Evolutionary conservation across 495 filamentous ascomycete species (phyloP).

Genomic region (Penicillium steckii): DNA sequence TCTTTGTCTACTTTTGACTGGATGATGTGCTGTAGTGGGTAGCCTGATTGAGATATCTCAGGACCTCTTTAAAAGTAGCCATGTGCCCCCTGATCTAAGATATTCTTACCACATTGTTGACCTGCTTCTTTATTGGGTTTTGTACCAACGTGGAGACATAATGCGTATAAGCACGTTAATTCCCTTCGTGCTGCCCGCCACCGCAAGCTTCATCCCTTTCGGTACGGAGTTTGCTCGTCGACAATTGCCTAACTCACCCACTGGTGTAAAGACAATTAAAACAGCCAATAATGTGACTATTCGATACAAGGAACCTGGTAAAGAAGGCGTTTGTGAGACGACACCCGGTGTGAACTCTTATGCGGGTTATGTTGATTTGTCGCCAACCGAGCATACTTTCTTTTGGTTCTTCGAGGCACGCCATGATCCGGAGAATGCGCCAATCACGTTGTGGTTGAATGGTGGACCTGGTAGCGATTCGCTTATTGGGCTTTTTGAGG

Average conservation of each 20-base stretch:
- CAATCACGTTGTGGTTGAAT: constrained; percentile 53
- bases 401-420: constrained; percentile 54
- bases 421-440: constrained; percentile 48
- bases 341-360: constrained; percentile 49
- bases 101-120: too few species aligned
- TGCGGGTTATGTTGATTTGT: constrained; percentile 46
- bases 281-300: constrained; percentile 55
- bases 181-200: constrained; percentile 24
- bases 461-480: constrained; percentile 60
- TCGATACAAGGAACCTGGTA: constrained; percentile 42
- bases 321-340: constrained; percentile 47
- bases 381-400: constrained; percentile 43
- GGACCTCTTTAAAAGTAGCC: too few species aligned
- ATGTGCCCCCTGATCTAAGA: too few species aligned
- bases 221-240: constrained; percentile 26
- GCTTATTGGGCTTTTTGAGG: constrained; percentile 70
- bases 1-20: neutral
- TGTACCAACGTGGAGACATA: constrained; percentile 2
- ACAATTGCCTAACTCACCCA: constrained; percentile 49
- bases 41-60: too few species aligned
- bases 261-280: constrained; percentile 54
- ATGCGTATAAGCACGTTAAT: constrained; percentile 31
- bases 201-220: constrained; percentile 16
- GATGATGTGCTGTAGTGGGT: neutral
- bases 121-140: too few species aligned